phyloP scores from a whole-genome alignment of 2,329 filamentous ascomycete species.

The Madurella mycetomatis region DNA sequence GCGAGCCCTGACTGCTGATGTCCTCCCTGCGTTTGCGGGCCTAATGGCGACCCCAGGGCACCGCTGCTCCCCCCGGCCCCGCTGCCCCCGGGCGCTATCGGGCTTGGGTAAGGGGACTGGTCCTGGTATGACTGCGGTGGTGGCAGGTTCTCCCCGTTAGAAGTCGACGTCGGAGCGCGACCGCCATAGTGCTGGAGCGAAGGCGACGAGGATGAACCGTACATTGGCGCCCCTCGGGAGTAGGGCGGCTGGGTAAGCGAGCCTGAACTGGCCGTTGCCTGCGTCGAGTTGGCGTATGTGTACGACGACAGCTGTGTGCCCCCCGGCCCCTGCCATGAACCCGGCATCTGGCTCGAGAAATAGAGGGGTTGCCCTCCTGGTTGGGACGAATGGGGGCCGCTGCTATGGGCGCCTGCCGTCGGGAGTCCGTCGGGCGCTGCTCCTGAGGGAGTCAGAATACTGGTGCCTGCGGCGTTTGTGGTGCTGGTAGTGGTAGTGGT shows the following conservation, averaged over 20 bases:
- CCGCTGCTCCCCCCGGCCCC: constrained; percentile 37
- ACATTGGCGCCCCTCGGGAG: constrained; percentile 27
- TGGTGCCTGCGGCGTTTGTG: constrained; percentile 31
- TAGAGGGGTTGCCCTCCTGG: constrained; percentile 43
- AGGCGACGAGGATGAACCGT: constrained; percentile 28
- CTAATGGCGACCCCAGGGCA: constrained; percentile 29
- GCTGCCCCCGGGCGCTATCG: constrained; percentile 44
- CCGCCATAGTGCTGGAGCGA: constrained; percentile 43
- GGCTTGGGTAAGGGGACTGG: constrained; percentile 59
- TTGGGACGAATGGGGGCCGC: constrained; percentile 55
- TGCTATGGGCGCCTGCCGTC: constrained; percentile 57
- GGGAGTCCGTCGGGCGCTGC: constrained; percentile 56
- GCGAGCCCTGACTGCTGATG: constrained; percentile 13
- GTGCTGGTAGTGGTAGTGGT: constrained; percentile 26
- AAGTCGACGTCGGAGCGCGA: constrained; percentile 53
- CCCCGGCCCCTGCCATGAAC: constrained; percentile 52
- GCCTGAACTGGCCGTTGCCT: constrained; percentile 41
- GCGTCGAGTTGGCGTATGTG: constrained; percentile 45
- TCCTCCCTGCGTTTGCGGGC: constrained; percentile 3
- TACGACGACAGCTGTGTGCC: constrained; percentile 35
- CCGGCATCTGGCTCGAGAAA: constrained; percentile 50
- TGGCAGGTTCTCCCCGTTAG: constrained; percentile 53
- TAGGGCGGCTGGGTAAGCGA: constrained; percentile 43
- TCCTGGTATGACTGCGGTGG: constrained; percentile 65
- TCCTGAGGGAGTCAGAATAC: constrained; percentile 43